These are phyloP conservation scores for Blastobotrys capitulatus DNA, from an alignment of 1,139 yeast genomes.

Conservation along the genomic window DNA sequence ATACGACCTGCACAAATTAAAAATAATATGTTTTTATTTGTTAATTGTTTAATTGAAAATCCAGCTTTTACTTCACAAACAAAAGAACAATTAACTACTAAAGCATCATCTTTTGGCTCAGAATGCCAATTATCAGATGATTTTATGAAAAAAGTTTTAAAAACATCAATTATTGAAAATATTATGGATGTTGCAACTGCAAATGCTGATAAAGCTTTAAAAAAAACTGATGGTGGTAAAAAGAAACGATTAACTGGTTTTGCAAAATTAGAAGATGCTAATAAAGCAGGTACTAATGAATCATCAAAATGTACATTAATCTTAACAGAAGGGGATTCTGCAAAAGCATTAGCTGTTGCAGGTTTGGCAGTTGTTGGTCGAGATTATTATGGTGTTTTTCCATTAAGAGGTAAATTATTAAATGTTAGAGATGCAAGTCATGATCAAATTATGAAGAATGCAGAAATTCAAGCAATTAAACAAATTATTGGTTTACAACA, in stretches of 20 bases:
- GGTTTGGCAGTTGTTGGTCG: constrained; percentile 96
- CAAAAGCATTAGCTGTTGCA: constrained; percentile 85
- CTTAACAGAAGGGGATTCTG: constrained; percentile 97
- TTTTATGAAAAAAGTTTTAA: constrained; percentile 65
- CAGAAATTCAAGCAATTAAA: constrained; percentile 91
- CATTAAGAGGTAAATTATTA: constrained; percentile 87
- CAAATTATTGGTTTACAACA: constrained; percentile 96
- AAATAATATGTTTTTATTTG: constrained; percentile 83
- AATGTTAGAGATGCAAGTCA: constrained; percentile 96
- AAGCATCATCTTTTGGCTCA: constrained; percentile 85
- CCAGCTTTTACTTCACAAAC: constrained; percentile 98
- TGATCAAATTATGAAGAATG: constrained; percentile 87
- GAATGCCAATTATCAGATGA: constrained; percentile 68
- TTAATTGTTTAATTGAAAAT: constrained; percentile 90
- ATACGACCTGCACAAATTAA: constrained; percentile 85
- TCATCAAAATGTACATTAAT: constrained; percentile 90
- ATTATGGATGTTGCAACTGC: constrained; percentile 78
- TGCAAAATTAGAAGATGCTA: constrained; percentile 92
- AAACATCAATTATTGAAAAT: constrained; percentile 78
- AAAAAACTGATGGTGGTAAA: constrained; percentile 92
- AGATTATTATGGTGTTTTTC: constrained; percentile 93
- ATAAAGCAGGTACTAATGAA: constrained; percentile 91
- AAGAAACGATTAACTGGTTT: constrained; percentile 84
- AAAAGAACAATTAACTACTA: constrained; percentile 90
- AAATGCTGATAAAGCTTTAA: constrained; percentile 82